Base-by-base conservation (phyloP, 1,284 basidiomycete genomes). In the Sporisorium reilianum region DNA sequence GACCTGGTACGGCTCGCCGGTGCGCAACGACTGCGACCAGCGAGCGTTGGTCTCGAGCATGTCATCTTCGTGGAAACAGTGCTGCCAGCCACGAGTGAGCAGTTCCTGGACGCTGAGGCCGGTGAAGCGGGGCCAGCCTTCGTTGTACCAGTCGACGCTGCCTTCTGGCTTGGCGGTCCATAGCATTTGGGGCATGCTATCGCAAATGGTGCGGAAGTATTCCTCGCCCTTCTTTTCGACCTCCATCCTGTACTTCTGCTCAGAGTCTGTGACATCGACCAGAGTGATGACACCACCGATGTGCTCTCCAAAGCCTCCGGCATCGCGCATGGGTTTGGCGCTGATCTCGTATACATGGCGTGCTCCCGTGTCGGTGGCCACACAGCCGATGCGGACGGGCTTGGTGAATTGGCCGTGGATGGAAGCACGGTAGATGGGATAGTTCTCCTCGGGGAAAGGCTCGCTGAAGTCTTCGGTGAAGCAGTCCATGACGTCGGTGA, bases 21-120 rank as follows among this genome's bases (percentile, higher is more conserved):
- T 85, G 40, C 82, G 81, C 52, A 85, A 75, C 5, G 81, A 85
- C 40, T 84, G 80, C 2, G 72, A 71, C 85, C 85, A 85, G 5
- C 78, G 71, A 20, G 64, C 63, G 38, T 77, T 66, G 18, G 77
- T 68, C 36, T 76, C 73, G 2, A 77, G 72, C 82, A 85, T 84
- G 55, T 85, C 85, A 30, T 85, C 85, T 55, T 77, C 72, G 54
- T 85, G 84, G 75, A 85, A 84, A 12, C 78, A 71, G 16, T 69
- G 75, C 51, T 82, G 79, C 85, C 85, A 85, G 10, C 83, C 84
- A 9, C 83, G 62, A 16, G 84, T 83, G 77, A 71, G 11, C 65
- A 80, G 55, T 73, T 63, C 46, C 75, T 72, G 10, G 60, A 67
- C 2, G n/a, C 71, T 71, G 23, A 79, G 61, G 6, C 84, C 85